A percentile compares a stretch with the other conserved stretches of the same genome.
Conservation (phyloP, 2,329 filamentous ascomycete species). For the Grosmannia serpens region DNA sequence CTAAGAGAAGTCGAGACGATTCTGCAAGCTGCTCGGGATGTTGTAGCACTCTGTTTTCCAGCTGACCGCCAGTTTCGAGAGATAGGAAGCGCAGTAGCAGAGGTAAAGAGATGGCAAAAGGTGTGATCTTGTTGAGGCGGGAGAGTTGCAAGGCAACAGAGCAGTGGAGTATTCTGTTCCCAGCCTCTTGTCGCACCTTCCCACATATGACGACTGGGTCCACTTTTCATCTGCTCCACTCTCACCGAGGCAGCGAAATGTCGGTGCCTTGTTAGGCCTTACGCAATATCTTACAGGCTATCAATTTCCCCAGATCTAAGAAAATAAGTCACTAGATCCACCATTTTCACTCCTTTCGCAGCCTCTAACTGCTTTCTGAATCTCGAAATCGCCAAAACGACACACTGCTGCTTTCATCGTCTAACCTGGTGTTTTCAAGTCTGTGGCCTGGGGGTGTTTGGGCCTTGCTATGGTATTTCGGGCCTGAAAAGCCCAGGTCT, state of each 20-base stretch:
- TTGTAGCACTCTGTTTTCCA: neutral
- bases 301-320: neutral
- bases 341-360: neutral
- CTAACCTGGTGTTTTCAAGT: neutral
- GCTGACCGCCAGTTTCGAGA: neutral
- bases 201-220: slow-evolving; percentile 7
- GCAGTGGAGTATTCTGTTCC: slow-evolving; percentile 5
- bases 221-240: slow-evolving; percentile 5
- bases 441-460: no score
- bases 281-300: neutral
- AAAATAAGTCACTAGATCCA: neutral
- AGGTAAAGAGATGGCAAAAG: neutral
- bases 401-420: neutral
- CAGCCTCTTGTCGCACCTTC: slow-evolving; percentile 10
- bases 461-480: neutral
- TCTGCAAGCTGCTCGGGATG: neutral
- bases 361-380: slow-evolving; percentile 1
- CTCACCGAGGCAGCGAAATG: neutral
- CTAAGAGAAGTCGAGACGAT: neutral
- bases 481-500: neutral
- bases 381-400: slow-evolving; percentile 10
- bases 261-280: neutral
- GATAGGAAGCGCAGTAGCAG: neutral
- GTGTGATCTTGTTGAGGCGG: neutral
- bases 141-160: slow-evolving; percentile 2